Base-by-base conservation (phyloP, 2,329 filamentous ascomycete genomes). In the Fusarium succisae region DNA sequence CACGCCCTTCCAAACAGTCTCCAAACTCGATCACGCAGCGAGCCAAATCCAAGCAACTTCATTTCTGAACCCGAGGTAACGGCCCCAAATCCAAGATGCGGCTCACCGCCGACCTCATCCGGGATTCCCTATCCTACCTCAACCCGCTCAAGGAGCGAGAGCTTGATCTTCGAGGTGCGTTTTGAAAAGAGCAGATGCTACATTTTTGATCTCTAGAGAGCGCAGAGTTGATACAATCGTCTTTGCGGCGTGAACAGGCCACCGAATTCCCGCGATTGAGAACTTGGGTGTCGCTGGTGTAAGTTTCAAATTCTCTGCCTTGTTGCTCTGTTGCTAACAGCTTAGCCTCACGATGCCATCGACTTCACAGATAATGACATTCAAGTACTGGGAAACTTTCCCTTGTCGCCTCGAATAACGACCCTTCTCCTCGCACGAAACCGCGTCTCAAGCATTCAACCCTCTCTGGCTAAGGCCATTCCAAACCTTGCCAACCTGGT, bases 291-390 rank as follows among this genome's bases (percentile, higher is more conserved):
- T 95, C 81, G 96, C 96, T 79, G 94, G 94, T 81, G 94, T 97
- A 86, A 81, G 92, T 91, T 62, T 38, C 37, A 41, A 59, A 62
- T 44, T 51, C 48, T 54, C 44, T 50, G 10, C 60, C 54, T 53
- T 35, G 30, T 63, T 39, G 44, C 24, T 32, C 22, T 35, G 48
- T 59, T 67, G 48, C 48, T 70, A 56, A 70, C 17, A 51, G 32
- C n/a, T 47, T 47, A 97, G 94, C 94, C 95, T 79, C 95, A 97
- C 89, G 96, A 98, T 87, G 92, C 94, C 76, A 97, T 99, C 87
- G 96, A 99, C 86, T 92, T 99, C 80, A 98, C 96, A 83, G 96
- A 99, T 87, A 99, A 99, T 84, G 95, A 98, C 84, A 96, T 99
- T 80, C 91, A 94, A 78, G 87, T 92, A 56, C 90, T 99, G 73